A percentile compares a stretch with the other conserved stretches of the same genome.
These are phyloP conservation scores for Solanum virginianum DNA, from an alignment of 257 asterid genomes.

Conservation along the genomic window DNA sequence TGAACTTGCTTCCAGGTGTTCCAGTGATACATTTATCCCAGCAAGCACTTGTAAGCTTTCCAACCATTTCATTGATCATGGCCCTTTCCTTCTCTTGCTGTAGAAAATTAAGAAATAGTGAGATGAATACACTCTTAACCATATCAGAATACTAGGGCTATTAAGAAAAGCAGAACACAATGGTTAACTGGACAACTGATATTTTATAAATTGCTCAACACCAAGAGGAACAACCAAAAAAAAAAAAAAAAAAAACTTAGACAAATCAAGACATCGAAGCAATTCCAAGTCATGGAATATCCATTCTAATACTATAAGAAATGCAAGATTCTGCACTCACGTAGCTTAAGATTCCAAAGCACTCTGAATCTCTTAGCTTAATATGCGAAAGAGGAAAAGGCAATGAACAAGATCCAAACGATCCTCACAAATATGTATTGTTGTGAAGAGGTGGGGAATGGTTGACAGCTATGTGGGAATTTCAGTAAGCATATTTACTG, in stretches of 20 bases:
- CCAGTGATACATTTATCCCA: constrained; percentile 94
- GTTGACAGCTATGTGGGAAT: neutral
- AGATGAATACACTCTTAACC: neutral
- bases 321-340: neutral
- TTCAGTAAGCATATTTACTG: neutral
- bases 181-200: neutral
- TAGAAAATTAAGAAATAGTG: neutral
- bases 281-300: neutral
- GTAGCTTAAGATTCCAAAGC: neutral
- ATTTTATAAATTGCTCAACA: neutral
- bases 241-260: neutral
- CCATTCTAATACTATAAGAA: neutral
- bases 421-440: neutral
- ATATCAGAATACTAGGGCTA: neutral
- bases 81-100: constrained; percentile 87
- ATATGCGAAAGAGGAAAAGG: neutral
- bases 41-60: constrained; percentile 67
- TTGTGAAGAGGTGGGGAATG: neutral
- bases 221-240: neutral
- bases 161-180: neutral
- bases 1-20: constrained; percentile 90
- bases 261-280: neutral
- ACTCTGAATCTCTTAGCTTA: neutral
- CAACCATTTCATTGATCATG: constrained; percentile 65
- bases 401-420: neutral